These are phyloP conservation scores for Canavalia ensiformis DNA, from an alignment of 306 rosid genomes.

Conservation along the genomic window DNA sequence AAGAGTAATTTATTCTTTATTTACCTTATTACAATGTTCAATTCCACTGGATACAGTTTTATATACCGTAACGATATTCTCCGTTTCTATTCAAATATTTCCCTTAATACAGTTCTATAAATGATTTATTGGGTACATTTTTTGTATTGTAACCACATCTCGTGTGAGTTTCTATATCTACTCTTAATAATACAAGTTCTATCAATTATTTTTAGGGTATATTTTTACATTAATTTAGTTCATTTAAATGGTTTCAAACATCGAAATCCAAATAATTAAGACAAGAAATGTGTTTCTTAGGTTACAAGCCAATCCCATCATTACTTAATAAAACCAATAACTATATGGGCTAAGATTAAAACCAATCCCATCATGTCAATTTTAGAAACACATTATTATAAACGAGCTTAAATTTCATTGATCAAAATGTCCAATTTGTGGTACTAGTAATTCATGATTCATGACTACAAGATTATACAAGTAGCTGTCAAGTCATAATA, in stretches of 20 bases:
- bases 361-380: no score
- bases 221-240: not conserved
- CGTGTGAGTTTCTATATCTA: no score
- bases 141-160: no score
- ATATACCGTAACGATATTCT: no score
- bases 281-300: not conserved
- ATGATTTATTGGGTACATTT: no score
- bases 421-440: not conserved
- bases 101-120: no score
- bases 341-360: no score
- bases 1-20: no score
- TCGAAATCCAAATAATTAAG: not conserved
- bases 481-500: slow-evolving; percentile 23
- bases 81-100: no score
- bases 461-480: not conserved
- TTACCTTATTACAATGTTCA: no score
- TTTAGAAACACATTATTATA: not conserved
- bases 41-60: no score
- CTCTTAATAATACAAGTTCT: not conserved
- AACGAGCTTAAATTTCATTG: not conserved
- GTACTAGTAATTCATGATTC: not conserved
- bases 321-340: no score
- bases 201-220: not conserved
- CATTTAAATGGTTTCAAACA: not conserved
- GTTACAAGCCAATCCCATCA: not conserved